Conservation (phyloP, 768 basidiomycete genomes). For the Podaxis rugospora region DNA sequence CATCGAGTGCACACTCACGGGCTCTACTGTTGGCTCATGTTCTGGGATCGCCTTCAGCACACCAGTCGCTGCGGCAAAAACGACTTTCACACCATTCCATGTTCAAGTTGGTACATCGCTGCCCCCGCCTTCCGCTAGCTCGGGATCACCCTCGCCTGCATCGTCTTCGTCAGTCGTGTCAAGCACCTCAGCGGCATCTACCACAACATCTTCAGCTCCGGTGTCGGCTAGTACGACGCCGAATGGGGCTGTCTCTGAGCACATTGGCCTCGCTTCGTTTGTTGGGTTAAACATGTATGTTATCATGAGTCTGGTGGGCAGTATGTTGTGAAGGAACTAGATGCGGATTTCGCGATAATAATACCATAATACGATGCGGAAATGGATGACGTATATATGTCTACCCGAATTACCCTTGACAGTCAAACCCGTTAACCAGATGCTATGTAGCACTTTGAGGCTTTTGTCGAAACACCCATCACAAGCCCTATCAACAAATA, state of each 20-base stretch:
- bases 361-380: not conserved
- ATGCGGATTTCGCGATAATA: not conserved
- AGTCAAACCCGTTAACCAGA: not conserved
- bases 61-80: not conserved
- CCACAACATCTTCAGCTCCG: not conserved
- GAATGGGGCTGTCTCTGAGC: not conserved
- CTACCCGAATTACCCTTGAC: not conserved
- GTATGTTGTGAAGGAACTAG: not conserved
- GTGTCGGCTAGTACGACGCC: not conserved
- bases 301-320: not conserved
- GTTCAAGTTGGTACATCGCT: not conserved
- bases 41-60: slow-evolving; percentile 1
- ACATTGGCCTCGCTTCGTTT: not conserved
- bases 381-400: not conserved
- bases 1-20: not conserved
- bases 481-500: not conserved
- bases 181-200: not conserved
- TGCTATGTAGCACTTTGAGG: not conserved
- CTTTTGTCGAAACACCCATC: not conserved
- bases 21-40: not conserved
- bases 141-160: not conserved
- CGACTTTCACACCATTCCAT: slow-evolving; percentile 1
- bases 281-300: not conserved
- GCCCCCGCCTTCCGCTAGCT: not conserved
- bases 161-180: not conserved